phyloP scores from a whole-genome alignment of 2,329 filamentous ascomycete species.

The Hirsutella thompsonii region DNA sequence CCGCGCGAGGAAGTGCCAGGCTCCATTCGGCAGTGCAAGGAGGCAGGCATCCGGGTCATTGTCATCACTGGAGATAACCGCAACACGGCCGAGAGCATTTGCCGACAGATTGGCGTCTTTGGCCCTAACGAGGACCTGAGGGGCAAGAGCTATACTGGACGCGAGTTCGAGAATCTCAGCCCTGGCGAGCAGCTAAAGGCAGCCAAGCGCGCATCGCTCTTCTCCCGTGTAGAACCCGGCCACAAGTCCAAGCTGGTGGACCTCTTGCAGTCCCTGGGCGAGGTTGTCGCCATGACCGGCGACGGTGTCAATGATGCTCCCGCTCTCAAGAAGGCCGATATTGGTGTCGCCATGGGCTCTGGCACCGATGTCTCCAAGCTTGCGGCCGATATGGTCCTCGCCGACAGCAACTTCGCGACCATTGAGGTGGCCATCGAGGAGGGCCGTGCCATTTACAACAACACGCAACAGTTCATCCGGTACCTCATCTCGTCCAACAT shows the following conservation, averaged over 20 bases:
- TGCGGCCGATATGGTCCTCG: conserved; percentile 95
- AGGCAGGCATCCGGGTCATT: conserved; percentile 89
- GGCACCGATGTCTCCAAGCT: conserved; percentile 95
- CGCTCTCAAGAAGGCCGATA: conserved; percentile 95
- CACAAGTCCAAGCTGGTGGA: conserved; percentile 99
- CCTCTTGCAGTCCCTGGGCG: conserved; percentile 79
- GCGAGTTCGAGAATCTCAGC: conserved; percentile 81
- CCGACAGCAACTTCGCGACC: conserved; percentile 97
- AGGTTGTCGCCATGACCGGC: conserved; percentile 98
- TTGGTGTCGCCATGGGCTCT: conserved; percentile 97
- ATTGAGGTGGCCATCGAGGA: conserved; percentile 95
- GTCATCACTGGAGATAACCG: conserved; percentile 98
- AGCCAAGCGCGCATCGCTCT: conserved; percentile 75
- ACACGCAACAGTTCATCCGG: conserved; percentile 98
- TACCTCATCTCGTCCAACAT: conserved; percentile 99
- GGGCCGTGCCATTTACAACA: conserved; percentile 97
- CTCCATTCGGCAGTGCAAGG: conserved; percentile 79
- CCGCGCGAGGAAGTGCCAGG: conserved; percentile 81
- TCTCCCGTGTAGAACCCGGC: conserved; percentile 87
- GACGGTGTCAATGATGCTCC: conserved; percentile 98
- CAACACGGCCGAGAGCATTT: conserved; percentile 95
- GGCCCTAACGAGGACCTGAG: conserved; percentile 65
- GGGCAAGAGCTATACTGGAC: conserved; percentile 90
- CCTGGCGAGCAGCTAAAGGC: conserved; percentile 70
- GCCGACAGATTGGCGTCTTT: conserved; percentile 93